Base-by-base conservation (phyloP, 2,329 filamentous ascomycete genomes). In the Aspergillus novofumigatus region DNA sequence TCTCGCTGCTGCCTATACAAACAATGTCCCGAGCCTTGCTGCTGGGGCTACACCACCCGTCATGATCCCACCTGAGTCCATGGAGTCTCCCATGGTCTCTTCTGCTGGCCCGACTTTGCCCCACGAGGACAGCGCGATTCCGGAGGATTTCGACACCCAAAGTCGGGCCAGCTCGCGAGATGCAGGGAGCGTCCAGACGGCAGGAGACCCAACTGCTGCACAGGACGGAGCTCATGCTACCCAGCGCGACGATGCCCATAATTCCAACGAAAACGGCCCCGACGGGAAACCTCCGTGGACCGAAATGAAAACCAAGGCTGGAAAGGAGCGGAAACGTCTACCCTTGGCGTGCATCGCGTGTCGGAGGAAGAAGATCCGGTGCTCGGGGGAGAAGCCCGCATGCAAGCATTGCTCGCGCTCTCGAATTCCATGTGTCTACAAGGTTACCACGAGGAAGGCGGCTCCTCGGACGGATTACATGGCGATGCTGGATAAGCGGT, bases 381-480 rank as follows among this genome's bases (percentile, higher is more conserved):
- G 94, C 72, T 97, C 93, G 0, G 94, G 94, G 57, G 94, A 97
- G 78, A 97, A 97, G 75, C 94, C 94, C 2, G 91, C 92, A 0
- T 99, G 94, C 80, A 97, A 96, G 74, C 94, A 97, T 76, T 97
- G 94, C 71, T 81, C 95, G 58, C 86, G 92, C 56, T 96, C 93
- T 52, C 86, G 93, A 47, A 95, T 96, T 65, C 93, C 93, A 1
- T 99, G 94, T 72, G 92, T 97, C 4, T 99, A 97, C 81, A 97
- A 97, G 70, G 91, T 96, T 58, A 97, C 92, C 0, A 92, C 92
- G 3, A 84, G 94, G 59, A 97, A 97, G 74, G 92, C 93, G 1
- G 92, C 92, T 3, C 94, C 94, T 2, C 84, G 94, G 53, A 97
- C 94, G 20, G 94, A 97, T 75, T 97, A 97, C 75, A 97, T 97